These are phyloP conservation scores for Heterobasidion occidentale DNA, from an alignment of 1,284 basidiomycete genomes.

Conservation along the genomic window DNA sequence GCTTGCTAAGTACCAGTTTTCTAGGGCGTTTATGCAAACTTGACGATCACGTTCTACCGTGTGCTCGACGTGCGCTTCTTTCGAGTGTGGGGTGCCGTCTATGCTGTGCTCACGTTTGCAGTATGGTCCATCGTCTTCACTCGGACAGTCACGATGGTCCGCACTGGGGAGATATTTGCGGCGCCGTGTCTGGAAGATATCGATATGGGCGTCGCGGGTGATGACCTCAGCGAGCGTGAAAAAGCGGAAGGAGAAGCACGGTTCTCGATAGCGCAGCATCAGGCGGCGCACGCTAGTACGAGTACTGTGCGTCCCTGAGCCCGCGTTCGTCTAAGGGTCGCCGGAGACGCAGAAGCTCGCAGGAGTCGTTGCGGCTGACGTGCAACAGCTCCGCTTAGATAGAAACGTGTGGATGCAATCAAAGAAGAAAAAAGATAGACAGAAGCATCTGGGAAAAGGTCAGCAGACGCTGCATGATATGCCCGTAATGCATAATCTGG, in stretches of 20 bases:
- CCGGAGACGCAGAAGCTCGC: too few species aligned
- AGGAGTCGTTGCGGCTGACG: too few species aligned
- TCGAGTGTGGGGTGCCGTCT: conserved; percentile 29
- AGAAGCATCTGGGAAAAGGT: too few species aligned
- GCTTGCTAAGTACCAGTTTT: conserved; percentile 19
- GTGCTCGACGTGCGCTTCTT: conserved; percentile 25
- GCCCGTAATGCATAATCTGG: too few species aligned
- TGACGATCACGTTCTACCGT: conserved; percentile 5
- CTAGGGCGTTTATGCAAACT: conserved; percentile 19
- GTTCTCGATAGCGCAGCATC: background rate
- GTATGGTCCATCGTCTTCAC: conserved; percentile 37
- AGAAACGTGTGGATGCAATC: too few species aligned
- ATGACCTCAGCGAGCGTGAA: background rate
- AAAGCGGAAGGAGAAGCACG: background rate
- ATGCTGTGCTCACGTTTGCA: conserved; percentile 30
- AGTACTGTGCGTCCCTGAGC: too few species aligned
- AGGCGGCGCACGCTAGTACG: background rate
- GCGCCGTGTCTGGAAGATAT: conserved; percentile 6
- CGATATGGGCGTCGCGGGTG: background rate
- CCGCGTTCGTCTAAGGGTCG: too few species aligned
- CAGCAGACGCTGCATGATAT: too few species aligned
- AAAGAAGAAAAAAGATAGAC: too few species aligned
- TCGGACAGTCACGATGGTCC: conserved; percentile 12
- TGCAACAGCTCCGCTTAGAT: too few species aligned
- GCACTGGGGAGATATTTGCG: conserved; percentile 9